Percentiles rank a stretch among this genome's conserved stretches.
phyloP scores from a whole-genome alignment of 2,329 filamentous ascomycete species.

The Periconia digitata region DNA sequence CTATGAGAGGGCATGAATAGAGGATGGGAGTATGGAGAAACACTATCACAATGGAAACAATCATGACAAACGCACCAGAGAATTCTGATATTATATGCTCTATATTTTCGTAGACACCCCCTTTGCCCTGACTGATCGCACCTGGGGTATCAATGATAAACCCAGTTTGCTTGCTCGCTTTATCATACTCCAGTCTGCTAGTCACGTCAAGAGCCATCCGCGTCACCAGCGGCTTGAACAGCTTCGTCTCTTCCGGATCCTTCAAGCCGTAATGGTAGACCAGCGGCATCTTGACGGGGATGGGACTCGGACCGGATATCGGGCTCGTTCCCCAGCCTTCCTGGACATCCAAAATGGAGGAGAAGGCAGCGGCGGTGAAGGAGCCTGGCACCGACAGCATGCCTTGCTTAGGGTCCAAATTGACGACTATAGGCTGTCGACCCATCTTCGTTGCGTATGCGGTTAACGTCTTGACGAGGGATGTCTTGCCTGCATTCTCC shows the following conservation, averaged over 20 bases:
- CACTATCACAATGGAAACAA: conserved; percentile 9
- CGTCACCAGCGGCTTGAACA: conserved; percentile 75
- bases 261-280: conserved; percentile 84
- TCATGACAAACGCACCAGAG: conserved; percentile 54
- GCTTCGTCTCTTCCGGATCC: conserved; percentile 66
- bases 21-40: not conserved
- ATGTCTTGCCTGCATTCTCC: conserved; percentile 80
- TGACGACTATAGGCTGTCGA: conserved; percentile 77
- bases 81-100: conserved; percentile 75
- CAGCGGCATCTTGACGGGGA: conserved; percentile 88
- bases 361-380: conserved; percentile 82
- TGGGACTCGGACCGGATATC: conserved; percentile 82
- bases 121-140: conserved; percentile 64
- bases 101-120: conserved; percentile 71
- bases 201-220: conserved; percentile 78
- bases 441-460: conserved; percentile 76
- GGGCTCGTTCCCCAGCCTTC: conserved; percentile 88
- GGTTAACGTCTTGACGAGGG: conserved; percentile 72
- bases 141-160: conserved; percentile 85
- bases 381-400: conserved; percentile 65
- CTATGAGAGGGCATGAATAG: not conserved
- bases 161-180: conserved; percentile 69
- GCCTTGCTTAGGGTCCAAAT: conserved; percentile 76
- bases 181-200: conserved; percentile 75
- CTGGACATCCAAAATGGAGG: conserved; percentile 83